Base-by-base conservation (phyloP, 2,329 filamentous ascomycete genomes). In the Ampelomyces quisqualis region DNA sequence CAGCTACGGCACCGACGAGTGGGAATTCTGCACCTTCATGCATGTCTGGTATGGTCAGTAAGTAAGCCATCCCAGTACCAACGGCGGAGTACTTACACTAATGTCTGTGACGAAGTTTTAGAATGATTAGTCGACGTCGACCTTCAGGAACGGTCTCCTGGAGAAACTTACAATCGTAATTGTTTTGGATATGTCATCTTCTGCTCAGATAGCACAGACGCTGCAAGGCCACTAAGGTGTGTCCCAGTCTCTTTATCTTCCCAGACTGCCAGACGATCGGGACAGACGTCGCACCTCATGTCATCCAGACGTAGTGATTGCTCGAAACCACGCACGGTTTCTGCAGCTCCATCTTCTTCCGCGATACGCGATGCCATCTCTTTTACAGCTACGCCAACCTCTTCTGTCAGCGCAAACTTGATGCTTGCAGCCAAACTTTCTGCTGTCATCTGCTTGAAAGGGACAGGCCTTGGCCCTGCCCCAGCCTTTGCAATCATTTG, bases 401-500 rank as follows among this genome's bases (percentile, higher is more conserved):
- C 62, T 0, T 69, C 64, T 11, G 61, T 69, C 0, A 77, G 60
- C 30, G 71, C 74, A 40, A 69, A 71, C 2, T 48, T 55, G 28
- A 79, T 78, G 4, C 73, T 74, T 1, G 68, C 65, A 0, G 73
- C 69, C 1, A 79, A 58, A 9, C 65, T 72, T 7, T 71, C 58
- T 3, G 68, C 59, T 1, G 67, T 73, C n/a, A 79, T 63, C 11
- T 66, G 51, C 32, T 71, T 70, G 47, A 73, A 66, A 0, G 73
- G 71, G 10, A 79, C 72, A 0, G 76, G 76, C 4, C 60, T 51
- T 2, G 76, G 73, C 0, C 77, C 77, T 18, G 76, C 76, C 4
- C 74, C 73, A 2, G 74, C 70, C 35, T 62, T 60, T 6, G 73
- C 72, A 2, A 79, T 68, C 73, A 78, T 77, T 11, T 70, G 57